phyloP scores from a whole-genome alignment of 106 monocot genomes.

The Iris macrosiphon region DNA sequence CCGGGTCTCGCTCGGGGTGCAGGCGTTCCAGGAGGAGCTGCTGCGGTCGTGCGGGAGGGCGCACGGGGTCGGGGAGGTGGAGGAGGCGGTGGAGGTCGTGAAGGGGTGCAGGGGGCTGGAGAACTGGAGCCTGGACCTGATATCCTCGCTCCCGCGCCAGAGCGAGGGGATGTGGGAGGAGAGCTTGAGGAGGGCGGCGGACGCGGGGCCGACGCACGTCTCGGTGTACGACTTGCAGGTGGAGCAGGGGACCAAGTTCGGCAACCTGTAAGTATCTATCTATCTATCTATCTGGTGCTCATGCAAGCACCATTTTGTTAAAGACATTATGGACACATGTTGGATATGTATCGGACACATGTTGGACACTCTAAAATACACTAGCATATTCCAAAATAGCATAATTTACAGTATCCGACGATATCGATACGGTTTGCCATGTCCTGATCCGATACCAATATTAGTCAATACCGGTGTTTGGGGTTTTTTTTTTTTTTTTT shows the following conservation, averaged over 20 bases:
- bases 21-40: conserved; percentile 94
- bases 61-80: conserved; percentile 68
- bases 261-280: conserved; percentile 47
- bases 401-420: no score
- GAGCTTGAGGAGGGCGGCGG: conserved; percentile 46
- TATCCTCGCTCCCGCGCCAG: conserved; percentile 78
- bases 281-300: no score
- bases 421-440: no score
- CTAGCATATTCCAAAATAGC: no score
- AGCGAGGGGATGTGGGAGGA: conserved; percentile 80
- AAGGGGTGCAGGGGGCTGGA: conserved; percentile 20
- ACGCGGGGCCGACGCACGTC: conserved; percentile 54
- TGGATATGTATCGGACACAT: no score
- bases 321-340: no score
- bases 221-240: conserved; percentile 96
- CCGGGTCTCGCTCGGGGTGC: conserved; percentile 91
- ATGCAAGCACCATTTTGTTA: no score
- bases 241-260: conserved; percentile 98
- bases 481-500: no score
- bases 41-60: conserved; percentile 70
- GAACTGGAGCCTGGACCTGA: conserved; percentile 97
- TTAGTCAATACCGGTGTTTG: no score
- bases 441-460: no score
- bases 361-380: no score
- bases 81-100: conserved; percentile 67